A percentile compares a stretch with the other conserved stretches of the same genome.
Conservation (phyloP, 495 filamentous ascomycete species). For the Poronia punctata region DNA sequence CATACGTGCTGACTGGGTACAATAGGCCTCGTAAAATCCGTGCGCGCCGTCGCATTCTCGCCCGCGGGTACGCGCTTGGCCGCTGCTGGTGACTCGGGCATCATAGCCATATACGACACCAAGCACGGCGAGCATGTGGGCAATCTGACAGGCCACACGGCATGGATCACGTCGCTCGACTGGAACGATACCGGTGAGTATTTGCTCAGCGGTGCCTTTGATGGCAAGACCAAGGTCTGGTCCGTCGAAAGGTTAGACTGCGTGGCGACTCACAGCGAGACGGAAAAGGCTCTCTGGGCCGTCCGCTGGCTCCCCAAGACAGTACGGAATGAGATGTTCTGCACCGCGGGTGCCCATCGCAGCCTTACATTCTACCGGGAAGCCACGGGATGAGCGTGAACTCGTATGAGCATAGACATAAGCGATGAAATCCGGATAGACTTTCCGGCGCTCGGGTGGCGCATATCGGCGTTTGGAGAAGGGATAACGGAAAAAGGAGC, state of each 20-base stretch:
- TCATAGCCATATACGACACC: constrained; percentile 89
- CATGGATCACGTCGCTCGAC: constrained; percentile 83
- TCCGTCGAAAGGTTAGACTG: constrained; percentile 72
- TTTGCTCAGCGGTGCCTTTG: constrained; percentile 76
- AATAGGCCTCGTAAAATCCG: constrained; percentile 73
- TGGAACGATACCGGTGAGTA: constrained; percentile 96
- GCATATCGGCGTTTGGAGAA: constrained; percentile 19
- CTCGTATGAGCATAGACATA: not conserved
- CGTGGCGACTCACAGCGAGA: constrained; percentile 90
- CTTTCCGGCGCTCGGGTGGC: constrained; percentile 3
- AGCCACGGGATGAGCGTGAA: no score
- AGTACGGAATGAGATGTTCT: constrained; percentile 70
- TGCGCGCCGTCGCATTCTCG: constrained; percentile 79
- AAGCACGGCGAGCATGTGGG: constrained; percentile 86
- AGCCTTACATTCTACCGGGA: constrained; percentile 88
- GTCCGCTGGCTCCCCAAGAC: constrained; percentile 84
- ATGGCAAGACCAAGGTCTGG: constrained; percentile 95
- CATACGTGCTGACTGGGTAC: constrained; percentile 8
- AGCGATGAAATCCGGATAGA: constrained; percentile 1
- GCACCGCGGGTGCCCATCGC: constrained; percentile 70
- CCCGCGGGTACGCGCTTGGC: constrained; percentile 78
- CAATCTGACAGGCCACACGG: constrained; percentile 68
- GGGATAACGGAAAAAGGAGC: constrained; percentile 14
- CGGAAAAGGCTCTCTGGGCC: constrained; percentile 76
- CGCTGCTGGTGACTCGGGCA: constrained; percentile 81